Evolutionary conservation across 2,329 filamentous ascomycete genomes (phyloP), one percentile per base, ranked within the genome.

Genomic region (Shiraia sp.): DNA sequence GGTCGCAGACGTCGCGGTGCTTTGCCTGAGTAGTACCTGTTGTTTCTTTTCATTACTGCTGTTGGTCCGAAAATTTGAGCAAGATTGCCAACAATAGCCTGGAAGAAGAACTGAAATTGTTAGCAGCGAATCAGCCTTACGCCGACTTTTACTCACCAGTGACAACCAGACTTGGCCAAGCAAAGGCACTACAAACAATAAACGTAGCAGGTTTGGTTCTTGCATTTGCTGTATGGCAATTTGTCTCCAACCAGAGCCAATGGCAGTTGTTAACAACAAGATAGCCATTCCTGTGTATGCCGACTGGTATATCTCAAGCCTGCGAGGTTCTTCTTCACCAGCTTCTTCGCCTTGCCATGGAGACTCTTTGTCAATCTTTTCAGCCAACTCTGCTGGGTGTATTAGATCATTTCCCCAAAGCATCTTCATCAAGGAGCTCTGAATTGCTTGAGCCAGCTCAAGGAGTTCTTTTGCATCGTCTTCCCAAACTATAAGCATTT

Each of bases 401-500:
- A 72, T 72, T 1, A 72, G 69, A 10, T 72, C 68, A 13, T 71
- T 62, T 10, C 73, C 75, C 80, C 82, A 86, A 30, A 85, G 80
- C 71, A 80, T 78, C 47, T 87, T 81, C 83, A 90, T 88, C 30
- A 92, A 74, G 63, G 90, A 85, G 2, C 80, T 79, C 67, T 92
- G 86, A 45, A 92, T 90, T 24, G 78, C 77, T 60, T 84, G 83
- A 31, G 86, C 88, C 40, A 87, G 77, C 40, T 80, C 72, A 4
- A 90, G 75, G 7, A 92, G 73, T 58, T 89, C 82, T 41, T 85
- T 75, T 1, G 87, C 81, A 42, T 91, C 86, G 53, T 92, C 88
- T 53, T 92, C 88, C 88, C 88, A 93, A 1, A 92, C 87, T 1
- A 92, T 74, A 1, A 93, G 73, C 4, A 91, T 73, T 4, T 81